A percentile compares a stretch with the other conserved stretches of the same genome.
These are phyloP conservation scores for Lasiosphaeris hirsuta DNA, from an alignment of 495 filamentous ascomycete species.

Conservation along the genomic window DNA sequence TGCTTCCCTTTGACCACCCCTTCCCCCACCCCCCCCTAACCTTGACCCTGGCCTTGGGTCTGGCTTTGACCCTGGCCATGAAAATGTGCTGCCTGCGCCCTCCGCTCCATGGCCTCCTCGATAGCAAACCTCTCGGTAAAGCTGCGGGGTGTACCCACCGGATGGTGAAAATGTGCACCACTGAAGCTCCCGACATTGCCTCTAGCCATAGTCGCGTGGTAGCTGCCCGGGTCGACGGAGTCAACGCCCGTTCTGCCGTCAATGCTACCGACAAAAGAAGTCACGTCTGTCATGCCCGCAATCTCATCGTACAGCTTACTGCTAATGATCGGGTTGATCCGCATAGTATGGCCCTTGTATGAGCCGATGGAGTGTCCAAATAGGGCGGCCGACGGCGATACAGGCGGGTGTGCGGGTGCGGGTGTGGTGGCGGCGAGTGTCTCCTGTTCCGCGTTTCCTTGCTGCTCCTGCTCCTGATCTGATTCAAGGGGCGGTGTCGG, in stretches of 20 bases:
- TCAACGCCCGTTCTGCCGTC: constrained; percentile 41
- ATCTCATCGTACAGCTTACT: constrained; percentile 43
- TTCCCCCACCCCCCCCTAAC: not conserved
- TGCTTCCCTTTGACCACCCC: no score
- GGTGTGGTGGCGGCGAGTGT: not conserved
- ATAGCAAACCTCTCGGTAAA: constrained; percentile 43
- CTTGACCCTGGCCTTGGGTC: not conserved
- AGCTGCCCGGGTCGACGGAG: constrained; percentile 37
- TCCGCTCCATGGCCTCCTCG: constrained; percentile 39
- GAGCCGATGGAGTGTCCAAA: constrained; percentile 38
- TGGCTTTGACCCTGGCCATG: not conserved
- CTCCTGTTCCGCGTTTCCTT: not conserved
- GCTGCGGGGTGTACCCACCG: constrained; percentile 36
- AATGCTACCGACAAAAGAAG: constrained; percentile 44
- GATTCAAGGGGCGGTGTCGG: constrained; percentile 3
- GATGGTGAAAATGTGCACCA: not conserved
- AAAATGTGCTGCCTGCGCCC: not conserved
- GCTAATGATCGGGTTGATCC: constrained; percentile 35
- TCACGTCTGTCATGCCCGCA: constrained; percentile 42
- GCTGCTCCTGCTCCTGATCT: not conserved
- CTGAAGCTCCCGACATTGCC: no score
- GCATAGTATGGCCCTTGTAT: constrained; percentile 38
- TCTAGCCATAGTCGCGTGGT: constrained; percentile 32
- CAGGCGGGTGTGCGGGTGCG: constrained; percentile 9
- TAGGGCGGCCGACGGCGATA: constrained; percentile 26